Evolutionary conservation across 2,329 filamentous ascomycete species (phyloP), one percentile per base, ranked within the genome.

Genomic region (Fusarium sp.): DNA sequence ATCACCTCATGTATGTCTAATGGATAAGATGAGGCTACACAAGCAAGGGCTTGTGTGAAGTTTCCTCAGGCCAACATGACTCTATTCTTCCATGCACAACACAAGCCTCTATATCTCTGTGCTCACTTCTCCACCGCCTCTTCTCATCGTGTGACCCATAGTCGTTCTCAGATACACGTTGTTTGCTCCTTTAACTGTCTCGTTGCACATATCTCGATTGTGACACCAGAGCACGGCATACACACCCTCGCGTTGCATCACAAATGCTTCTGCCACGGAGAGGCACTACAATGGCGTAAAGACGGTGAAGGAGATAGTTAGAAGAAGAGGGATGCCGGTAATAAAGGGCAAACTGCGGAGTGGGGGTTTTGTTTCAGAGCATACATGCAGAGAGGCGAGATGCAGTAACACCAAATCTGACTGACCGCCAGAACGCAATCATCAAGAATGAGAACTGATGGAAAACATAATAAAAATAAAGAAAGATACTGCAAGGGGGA

Each of bases 191-290:
- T 30, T 40, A 29, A 41, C 42, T 24, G 24, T 32, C 20, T 13
- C 22, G 73, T 75, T 65, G 52, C 57, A 73, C 73, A 75, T 70
- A 75, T 75, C 73, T 75, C 71, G 73, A 75, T 75, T 75, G 73
- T 63, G 52, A 57, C 49, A 75, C 73, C 55, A 53, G 70, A 30
- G 32, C 61, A 75, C 72, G 18, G 24, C 71, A 75, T 63, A 18
- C 41, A 14, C 32, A n/a, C 29, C 24, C 46, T 69, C 55, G 45
- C 24, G 51, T 69, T 55, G 46, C 53, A 70, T 48, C 12, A 37
- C 45, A 57, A 34, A 51, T 29, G 42, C 44, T 42, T 67, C 57
- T 70, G 37, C 58, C 59, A 60, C 41, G 59, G 57, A 45, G 20
- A 66, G 42, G 42, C 34, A 49, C 56, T 53, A 24, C 37, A 40